A percentile compares a stretch with the other conserved stretches of the same genome.
Evolutionary conservation across 2,329 filamentous ascomycete genomes (phyloP).

Genomic region (Oidium heveae): DNA sequence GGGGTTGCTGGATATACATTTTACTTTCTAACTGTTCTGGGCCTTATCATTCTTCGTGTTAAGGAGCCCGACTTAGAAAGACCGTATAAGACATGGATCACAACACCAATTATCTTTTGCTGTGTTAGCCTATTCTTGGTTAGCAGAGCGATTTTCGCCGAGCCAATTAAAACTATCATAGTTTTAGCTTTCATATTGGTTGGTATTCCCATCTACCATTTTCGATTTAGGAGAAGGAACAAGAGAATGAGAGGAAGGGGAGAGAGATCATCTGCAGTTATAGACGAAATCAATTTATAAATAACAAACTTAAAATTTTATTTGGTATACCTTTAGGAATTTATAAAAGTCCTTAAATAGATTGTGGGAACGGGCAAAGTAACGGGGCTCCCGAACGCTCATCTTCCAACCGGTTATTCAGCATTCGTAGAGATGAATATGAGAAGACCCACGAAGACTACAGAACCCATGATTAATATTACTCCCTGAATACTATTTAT

Average conservation of each 20-base stretch:
- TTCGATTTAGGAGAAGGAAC: conserved; percentile 47
- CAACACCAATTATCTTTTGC: conserved; percentile 92
- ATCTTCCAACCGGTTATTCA: too few species aligned
- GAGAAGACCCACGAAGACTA: too few species aligned
- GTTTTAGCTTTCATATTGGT: conserved; percentile 66
- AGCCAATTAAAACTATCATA: conserved; percentile 70
- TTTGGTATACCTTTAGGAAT: too few species aligned
- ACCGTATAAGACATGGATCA: conserved; percentile 90
- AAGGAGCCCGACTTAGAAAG: conserved; percentile 68
- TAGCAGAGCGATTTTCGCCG: conserved; percentile 66
- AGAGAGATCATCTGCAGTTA: neutral
- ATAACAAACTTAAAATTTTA: too few species aligned
- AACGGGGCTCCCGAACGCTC: too few species aligned
- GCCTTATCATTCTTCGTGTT: conserved; percentile 72
- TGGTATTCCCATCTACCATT: conserved; percentile 74
- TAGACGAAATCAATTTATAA: too few species aligned
- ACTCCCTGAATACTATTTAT: too few species aligned
- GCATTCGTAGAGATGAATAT: too few species aligned
- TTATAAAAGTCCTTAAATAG: too few species aligned
- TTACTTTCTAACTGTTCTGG: conserved; percentile 87
- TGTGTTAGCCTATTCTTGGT: conserved; percentile 88
- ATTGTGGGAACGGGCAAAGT: too few species aligned
- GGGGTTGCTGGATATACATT: conserved; percentile 93
- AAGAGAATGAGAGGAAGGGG: conserved; percentile 1
- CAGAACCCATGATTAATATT: too few species aligned